phyloP scores from a whole-genome alignment of 2,329 filamentous ascomycete genomes.

The Juglanconis sp. region DNA sequence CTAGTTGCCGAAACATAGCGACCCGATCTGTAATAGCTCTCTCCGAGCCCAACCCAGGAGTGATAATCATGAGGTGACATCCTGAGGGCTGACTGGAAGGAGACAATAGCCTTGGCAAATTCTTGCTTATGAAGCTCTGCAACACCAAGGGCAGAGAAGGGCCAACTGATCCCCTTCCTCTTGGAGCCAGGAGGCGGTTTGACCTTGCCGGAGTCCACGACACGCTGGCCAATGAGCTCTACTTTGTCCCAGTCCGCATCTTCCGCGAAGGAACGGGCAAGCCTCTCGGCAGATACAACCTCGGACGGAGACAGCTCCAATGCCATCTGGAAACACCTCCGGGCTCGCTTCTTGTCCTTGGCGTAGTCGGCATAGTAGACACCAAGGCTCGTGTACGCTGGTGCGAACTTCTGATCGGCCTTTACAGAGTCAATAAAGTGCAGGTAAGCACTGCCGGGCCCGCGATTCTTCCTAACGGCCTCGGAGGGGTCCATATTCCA shows the following conservation, averaged over 20 bases:
- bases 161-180: slow-evolving; percentile 91
- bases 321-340: slow-evolving; percentile 94
- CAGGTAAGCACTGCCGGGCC: slow-evolving; percentile 69
- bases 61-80: slow-evolving; percentile 86
- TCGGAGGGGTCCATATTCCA: slow-evolving; percentile 80
- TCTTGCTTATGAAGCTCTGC: slow-evolving; percentile 94
- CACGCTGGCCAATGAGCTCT: slow-evolving; percentile 83
- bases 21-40: slow-evolving; percentile 93
- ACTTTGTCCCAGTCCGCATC: slow-evolving; percentile 95
- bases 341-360: slow-evolving; percentile 79
- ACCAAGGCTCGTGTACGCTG: slow-evolving; percentile 87
- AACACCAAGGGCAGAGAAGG: slow-evolving; percentile 87
- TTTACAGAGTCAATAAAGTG: slow-evolving; percentile 82
- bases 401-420: slow-evolving; percentile 81
- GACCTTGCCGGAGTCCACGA: slow-evolving; percentile 92
- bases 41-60: slow-evolving; percentile 93
- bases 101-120: slow-evolving; percentile 82
- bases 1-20: slow-evolving; percentile 91
- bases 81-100: slow-evolving; percentile 84
- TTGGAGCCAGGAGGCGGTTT: slow-evolving; percentile 89
- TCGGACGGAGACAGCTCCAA: slow-evolving; percentile 89
- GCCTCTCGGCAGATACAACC: slow-evolving; percentile 78
- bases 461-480: slow-evolving; percentile 70
- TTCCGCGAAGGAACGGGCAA: slow-evolving; percentile 83
- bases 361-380: slow-evolving; percentile 89